Conservation (phyloP, 2,329 filamentous ascomycete genomes). For the Monosporascus sp. region DNA sequence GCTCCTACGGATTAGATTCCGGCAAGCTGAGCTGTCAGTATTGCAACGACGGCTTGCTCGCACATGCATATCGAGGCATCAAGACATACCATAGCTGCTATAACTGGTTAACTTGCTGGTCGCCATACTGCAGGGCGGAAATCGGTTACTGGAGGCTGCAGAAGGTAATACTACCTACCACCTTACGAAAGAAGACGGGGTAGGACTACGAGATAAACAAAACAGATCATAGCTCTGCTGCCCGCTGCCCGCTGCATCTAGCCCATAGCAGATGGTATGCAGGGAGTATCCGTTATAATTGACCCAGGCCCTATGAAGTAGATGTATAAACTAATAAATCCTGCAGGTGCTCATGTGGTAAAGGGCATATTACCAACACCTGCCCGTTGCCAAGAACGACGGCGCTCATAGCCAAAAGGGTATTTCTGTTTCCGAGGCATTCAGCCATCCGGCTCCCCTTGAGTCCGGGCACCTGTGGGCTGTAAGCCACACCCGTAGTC, state of each 20-base stretch:
- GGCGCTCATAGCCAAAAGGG: background rate
- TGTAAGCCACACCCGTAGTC: background rate
- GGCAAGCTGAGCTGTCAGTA: too few relatives aligned
- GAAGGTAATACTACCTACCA: background rate
- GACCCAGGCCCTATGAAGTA: too few relatives aligned
- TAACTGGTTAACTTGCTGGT: background rate
- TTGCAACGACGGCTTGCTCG: background rate
- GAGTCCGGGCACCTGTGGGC: background rate
- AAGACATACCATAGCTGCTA: background rate
- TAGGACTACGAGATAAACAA: background rate
- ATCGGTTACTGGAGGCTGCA: background rate
- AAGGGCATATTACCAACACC: background rate
- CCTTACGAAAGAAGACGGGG: background rate
- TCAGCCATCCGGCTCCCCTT: background rate
- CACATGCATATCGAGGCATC: background rate
- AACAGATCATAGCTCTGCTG: background rate
- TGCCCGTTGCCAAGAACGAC: background rate
- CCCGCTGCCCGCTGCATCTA: background rate
- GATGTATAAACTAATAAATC: too few relatives aligned
- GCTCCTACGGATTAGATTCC: too few relatives aligned
- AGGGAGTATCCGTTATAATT: background rate
- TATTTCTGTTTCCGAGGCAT: background rate
- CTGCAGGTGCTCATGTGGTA: too few relatives aligned
- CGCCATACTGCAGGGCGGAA: background rate
- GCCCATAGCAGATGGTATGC: background rate